phyloP scores from a whole-genome alignment of 2,329 filamentous ascomycete genomes.

The Aureobasidium sp. region DNA sequence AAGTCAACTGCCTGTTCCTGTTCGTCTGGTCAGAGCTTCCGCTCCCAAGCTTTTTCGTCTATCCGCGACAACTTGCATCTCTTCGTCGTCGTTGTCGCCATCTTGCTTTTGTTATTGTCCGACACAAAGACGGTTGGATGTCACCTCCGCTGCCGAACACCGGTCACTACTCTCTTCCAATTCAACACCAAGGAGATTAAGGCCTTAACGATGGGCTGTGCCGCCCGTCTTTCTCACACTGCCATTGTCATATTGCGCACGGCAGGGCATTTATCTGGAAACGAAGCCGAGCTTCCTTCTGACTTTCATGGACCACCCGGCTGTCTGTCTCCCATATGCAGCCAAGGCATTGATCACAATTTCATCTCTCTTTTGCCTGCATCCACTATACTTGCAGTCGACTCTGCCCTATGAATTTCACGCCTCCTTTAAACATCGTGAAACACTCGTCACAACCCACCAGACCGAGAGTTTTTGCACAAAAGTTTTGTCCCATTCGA shows the following conservation, averaged over 20 bases:
- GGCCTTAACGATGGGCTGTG: neutral
- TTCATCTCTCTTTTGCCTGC: neutral
- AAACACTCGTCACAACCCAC: neutral
- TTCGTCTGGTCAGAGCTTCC: neutral
- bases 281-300: slow-evolving; percentile 10
- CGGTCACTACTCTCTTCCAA: neutral
- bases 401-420: neutral
- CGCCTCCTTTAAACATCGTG: neutral
- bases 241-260: neutral
- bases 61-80: neutral
- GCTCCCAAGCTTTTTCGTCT: slow-evolving; percentile 6
- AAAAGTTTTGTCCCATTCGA: neutral
- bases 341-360: slow-evolving; percentile 14
- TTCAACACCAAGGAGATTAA: slow-evolving; percentile 3
- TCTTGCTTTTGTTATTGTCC: slow-evolving; percentile 2
- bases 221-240: neutral
- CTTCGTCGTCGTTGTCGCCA: neutral
- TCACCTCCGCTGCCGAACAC: slow-evolving; percentile 8
- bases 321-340: slow-evolving; percentile 1
- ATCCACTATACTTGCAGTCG: neutral
- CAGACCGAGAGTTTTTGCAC: neutral
- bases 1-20: slow-evolving; percentile 11
- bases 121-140: slow-evolving; percentile 8
- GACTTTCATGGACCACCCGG: neutral
- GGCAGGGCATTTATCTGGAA: slow-evolving; percentile 3